Conservation (phyloP, 129 eudicot genomes). For the Saposhnikovia divaricata region DNA sequence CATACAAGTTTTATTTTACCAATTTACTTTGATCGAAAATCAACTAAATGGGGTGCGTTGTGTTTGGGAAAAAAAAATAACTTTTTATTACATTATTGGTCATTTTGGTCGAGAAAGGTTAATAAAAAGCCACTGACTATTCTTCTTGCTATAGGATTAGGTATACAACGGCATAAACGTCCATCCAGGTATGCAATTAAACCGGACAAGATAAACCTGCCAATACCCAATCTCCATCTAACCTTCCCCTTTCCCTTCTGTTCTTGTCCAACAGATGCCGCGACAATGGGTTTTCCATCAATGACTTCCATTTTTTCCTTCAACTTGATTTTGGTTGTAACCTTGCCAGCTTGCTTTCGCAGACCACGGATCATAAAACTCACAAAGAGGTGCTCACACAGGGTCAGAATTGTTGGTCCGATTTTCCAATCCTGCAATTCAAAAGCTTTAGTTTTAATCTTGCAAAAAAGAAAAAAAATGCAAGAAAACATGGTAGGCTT, state of each 20-base stretch:
- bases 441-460: not conserved
- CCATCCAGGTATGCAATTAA: slow-evolving; percentile 94
- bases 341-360: slow-evolving; percentile 63
- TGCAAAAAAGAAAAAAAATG: not conserved
- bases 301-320: slow-evolving; percentile 25
- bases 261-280: slow-evolving; percentile 14
- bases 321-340: slow-evolving; percentile 32
- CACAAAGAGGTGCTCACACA: slow-evolving; percentile 95
- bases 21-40: no score
- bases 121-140: slow-evolving; percentile 90
- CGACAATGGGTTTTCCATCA: slow-evolving; percentile 26
- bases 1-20: no score
- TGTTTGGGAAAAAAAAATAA: no score
- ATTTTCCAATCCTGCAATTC: slow-evolving; percentile 78
- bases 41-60: no score
- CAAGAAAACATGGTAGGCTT: not conserved
- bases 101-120: slow-evolving; percentile 71
- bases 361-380: slow-evolving; percentile 73
- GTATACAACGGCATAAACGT: slow-evolving; percentile 80
- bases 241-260: slow-evolving; percentile 36
- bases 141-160: slow-evolving; percentile 85
- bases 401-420: slow-evolving; percentile 83
- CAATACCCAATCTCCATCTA: slow-evolving; percentile 70
- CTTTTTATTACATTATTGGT: slow-evolving; percentile 11
- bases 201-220: slow-evolving; percentile 79